phyloP scores from a whole-genome alignment of 2,329 filamentous ascomycete genomes.

The Aspergillus puulaauensis region DNA sequence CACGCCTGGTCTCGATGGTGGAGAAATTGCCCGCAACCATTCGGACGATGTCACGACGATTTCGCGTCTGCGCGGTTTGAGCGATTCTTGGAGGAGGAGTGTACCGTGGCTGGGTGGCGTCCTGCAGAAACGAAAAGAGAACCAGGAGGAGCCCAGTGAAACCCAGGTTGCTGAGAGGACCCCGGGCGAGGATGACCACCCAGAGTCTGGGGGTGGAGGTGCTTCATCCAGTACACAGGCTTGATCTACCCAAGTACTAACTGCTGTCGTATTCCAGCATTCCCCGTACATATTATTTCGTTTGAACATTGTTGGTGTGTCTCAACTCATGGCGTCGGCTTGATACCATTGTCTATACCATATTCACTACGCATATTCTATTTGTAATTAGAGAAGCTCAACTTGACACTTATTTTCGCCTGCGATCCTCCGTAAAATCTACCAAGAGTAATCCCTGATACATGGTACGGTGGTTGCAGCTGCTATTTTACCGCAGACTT shows the following conservation, averaged over 20 bases:
- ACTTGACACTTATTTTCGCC: background rate
- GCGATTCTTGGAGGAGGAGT: slow-evolving; percentile 37
- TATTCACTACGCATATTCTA: slow-evolving; percentile 1
- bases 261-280: background rate
- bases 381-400: slow-evolving; percentile 7
- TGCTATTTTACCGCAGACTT: background rate
- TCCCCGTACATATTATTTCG: slow-evolving; percentile 8
- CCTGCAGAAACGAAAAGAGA: slow-evolving; percentile 22
- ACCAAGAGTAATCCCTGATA: background rate
- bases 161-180: background rate
- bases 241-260: background rate
- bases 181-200: background rate
- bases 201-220: background rate
- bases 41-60: slow-evolving; percentile 19
- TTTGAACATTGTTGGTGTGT: background rate
- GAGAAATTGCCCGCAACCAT: slow-evolving; percentile 8
- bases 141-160: background rate
- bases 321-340: background rate
- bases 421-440: background rate
- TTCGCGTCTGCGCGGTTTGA: slow-evolving; percentile 35
- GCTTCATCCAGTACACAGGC: background rate
- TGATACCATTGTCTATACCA: slow-evolving; percentile 10
- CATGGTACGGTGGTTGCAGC: background rate
- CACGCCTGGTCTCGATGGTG: slow-evolving; percentile 23
- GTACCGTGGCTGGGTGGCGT: slow-evolving; percentile 37